Evolutionary conservation across 1,139 yeast genomes (phyloP).

Genomic region (Waltiozyma sp.): DNA sequence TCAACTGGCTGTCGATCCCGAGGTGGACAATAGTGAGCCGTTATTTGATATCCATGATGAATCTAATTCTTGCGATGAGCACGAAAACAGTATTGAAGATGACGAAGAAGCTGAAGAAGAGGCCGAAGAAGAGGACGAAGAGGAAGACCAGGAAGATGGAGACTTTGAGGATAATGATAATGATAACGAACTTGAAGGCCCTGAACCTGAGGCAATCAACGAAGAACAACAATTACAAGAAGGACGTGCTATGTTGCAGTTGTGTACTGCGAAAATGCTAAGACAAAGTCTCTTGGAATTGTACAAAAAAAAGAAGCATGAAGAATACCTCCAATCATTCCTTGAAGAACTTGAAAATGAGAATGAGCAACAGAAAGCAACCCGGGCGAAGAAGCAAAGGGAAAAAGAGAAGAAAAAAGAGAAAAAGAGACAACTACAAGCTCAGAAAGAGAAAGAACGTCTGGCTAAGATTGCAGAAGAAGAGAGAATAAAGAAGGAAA

Average conservation of each 20-base stretch:
- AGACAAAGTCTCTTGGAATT: constrained; percentile 68
- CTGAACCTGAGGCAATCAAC: constrained; percentile 28
- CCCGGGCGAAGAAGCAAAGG: constrained; percentile 57
- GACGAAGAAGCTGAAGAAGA: constrained; percentile 2
- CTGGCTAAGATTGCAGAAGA: constrained; percentile 37
- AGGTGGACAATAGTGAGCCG: no score
- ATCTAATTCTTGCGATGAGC: neutral
- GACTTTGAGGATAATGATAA: constrained; percentile 17
- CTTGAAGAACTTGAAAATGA: constrained; percentile 64
- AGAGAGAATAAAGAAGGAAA: constrained; percentile 37
- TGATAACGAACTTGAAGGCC: constrained; percentile 9
- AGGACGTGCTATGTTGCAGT: constrained; percentile 45
- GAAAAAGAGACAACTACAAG: constrained; percentile 58
- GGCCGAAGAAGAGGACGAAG: constrained; percentile 18
- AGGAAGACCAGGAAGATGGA: constrained; percentile 20
- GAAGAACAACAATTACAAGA: constrained; percentile 49
- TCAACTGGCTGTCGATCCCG: no score
- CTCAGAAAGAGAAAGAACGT: constrained; percentile 68
- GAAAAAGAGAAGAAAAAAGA: constrained; percentile 75
- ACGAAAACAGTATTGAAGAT: neutral
- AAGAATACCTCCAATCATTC: constrained; percentile 19
- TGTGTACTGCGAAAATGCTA: constrained; percentile 65
- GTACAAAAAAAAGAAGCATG: constrained; percentile 58
- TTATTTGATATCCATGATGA: no score
- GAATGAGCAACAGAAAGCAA: constrained; percentile 55